Percentiles rank a stretch among this genome's conserved stretches.
phyloP scores from a whole-genome alignment of 176 grass and related monocot genomes.

The Sorghum bicolor region DNA sequence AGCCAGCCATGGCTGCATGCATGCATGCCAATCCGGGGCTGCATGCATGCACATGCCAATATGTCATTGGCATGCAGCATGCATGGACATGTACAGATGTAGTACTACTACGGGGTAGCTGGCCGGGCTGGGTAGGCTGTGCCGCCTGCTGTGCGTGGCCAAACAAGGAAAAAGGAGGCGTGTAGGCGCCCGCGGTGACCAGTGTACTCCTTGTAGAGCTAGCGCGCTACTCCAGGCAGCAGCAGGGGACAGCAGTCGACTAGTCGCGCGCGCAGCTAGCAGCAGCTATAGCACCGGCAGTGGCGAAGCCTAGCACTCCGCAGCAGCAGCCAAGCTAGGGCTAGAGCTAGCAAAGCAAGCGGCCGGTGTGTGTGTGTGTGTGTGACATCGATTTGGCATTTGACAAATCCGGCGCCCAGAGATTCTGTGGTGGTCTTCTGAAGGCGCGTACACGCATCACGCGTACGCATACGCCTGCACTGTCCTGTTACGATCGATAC shows the following conservation, averaged over 20 bases:
- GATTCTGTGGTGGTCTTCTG: background rate
- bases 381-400: background rate
- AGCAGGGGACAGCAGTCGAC: background rate
- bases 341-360: background rate
- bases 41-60: background rate
- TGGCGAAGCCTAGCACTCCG: background rate
- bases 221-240: background rate
- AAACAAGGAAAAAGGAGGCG: slow-evolving; percentile 42
- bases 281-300: background rate
- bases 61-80: background rate
- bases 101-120: no score
- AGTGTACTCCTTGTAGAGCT: background rate
- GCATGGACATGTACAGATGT: background rate
- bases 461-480: background rate
- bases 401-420: background rate
- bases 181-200: background rate
- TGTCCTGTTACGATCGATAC: background rate
- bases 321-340: background rate
- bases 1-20: no score
- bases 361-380: background rate
- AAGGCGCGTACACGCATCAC: background rate
- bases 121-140: background rate
- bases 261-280: background rate
- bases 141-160: slow-evolving; percentile 21
- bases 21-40: no score